Base-by-base conservation (phyloP, 73 alveolate species). In the Breviolum minutum region DNA sequence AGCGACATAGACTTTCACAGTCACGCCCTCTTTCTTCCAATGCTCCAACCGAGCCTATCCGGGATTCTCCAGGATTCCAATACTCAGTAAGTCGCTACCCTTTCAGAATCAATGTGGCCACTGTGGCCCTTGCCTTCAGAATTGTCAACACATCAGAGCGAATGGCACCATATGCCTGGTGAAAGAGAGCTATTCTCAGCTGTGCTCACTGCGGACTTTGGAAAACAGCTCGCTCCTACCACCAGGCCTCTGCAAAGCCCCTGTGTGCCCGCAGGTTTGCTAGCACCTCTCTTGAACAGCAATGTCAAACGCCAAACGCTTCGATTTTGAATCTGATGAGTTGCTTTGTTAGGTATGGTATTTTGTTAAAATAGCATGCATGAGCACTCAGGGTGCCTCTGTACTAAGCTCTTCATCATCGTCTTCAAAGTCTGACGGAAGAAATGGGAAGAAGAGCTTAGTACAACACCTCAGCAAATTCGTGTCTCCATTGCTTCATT, bases 371-470 rank as follows among this genome's bases (percentile, higher is more conserved):
- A 30, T 16, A 5, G 19, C 30, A 54, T 20, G 26, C 54, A 68
- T 24, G 81, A 14, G 17, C 29, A 13, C 29, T 80, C 17, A 26
- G 29, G 13, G 9, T 6, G 70, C 97, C 76, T 92, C 98, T 40
- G 61, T 54, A 40, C 90, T 74, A 48, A 92, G 70, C 66, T 92
- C 98, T 60, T 60, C 98, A 26, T 92, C 98, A 30, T 91, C 97
- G 69, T 92, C 98, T 69, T 90, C 97, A 17, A 74, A 73, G 91
- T 92, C 98, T 22, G 98, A 92, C 63, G 98, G 98, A 6, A 92
- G 82, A 54, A 73, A 92, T 17, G 98, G 98, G 69, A 92, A 92
- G 54, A 73, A 73, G n/a, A 92, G 66, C 68, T 32, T 63, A 19
- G 71, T 70, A 90, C 98, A 92, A 66, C 98, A 92, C 73, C 98